These are phyloP conservation scores for Trichosanthes cucumerina DNA, from an alignment of 306 rosid genomes.

Conservation along the genomic window DNA sequence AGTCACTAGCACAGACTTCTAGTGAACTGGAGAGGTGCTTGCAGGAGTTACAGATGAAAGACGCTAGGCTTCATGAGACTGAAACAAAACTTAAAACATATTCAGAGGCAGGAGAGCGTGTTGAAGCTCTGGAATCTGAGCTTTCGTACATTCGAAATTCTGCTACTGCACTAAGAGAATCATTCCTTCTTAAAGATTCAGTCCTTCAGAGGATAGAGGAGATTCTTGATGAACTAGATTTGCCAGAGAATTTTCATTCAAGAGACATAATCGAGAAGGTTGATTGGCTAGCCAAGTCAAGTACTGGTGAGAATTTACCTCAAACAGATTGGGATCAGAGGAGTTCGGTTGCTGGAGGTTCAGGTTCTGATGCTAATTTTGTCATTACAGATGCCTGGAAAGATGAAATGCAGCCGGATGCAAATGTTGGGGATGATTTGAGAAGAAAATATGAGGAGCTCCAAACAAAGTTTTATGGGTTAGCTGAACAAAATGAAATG, in stretches of 20 bases:
- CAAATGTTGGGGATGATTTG: constrained; percentile 47
- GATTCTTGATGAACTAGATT: constrained; percentile 85
- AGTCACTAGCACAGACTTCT: constrained; percentile 69
- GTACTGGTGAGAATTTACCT: constrained; percentile 43
- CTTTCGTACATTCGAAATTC: constrained; percentile 97
- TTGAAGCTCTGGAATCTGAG: constrained; percentile 93
- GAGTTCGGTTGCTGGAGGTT: constrained; percentile 54
- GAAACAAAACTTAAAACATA: constrained; percentile 70
- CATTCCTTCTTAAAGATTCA: constrained; percentile 95
- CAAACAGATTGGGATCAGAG: constrained; percentile 68
- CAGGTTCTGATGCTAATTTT: constrained; percentile 70
- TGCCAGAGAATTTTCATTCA: constrained; percentile 96
- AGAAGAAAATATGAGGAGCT: constrained; percentile 67
- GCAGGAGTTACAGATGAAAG: constrained; percentile 71
- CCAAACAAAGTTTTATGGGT: constrained; percentile 58
- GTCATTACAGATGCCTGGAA: constrained; percentile 63
- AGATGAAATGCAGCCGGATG: constrained; percentile 50
- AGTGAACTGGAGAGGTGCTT: constrained; percentile 70
- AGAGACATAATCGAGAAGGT: constrained; percentile 80
- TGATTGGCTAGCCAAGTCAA: constrained; percentile 89
- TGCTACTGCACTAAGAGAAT: constrained; percentile 89
- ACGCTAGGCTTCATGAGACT: constrained; percentile 56
- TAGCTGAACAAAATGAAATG: constrained; percentile 99
- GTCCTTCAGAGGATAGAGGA: constrained; percentile 97
- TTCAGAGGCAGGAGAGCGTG: constrained; percentile 92